Evolutionary conservation across 1,139 yeast species (phyloP), one percentile per base, ranked within the genome.

Genomic region (Yamadazyma atmosphaerica): DNA sequence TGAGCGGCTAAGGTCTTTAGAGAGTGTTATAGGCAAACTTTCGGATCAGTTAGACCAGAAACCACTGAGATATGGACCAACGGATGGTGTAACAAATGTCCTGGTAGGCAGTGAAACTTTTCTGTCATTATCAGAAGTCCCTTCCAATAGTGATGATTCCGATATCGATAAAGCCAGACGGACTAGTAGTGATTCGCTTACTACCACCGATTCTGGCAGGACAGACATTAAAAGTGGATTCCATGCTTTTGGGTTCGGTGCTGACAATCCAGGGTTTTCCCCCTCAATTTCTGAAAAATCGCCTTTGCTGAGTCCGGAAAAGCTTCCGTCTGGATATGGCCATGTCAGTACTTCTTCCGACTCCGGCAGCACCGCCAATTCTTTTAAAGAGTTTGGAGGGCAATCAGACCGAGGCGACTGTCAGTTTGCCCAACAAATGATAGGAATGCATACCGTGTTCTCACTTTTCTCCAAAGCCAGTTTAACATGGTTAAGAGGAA

Each of bases 361-460:
- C n/a, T n/a, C n/a, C n/a, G n/a, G n/a, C n/a, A n/a, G n/a, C n/a
- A n/a, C n/a, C n/a, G n/a, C n/a, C n/a, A n/a, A n/a, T n/a, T n/a
- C n/a, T n/a, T n/a, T n/a, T n/a, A n/a, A n/a, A n/a, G n/a, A n/a
- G n/a, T n/a, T n/a, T n/a, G n/a, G n/a, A n/a, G n/a, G n/a, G n/a
- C n/a, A n/a, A n/a, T n/a, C n/a, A n/a, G n/a, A n/a, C n/a, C n/a
- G n/a, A n/a, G n/a, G n/a, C n/a, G n/a, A n/a, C n/a, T n/a, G n/a
- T n/a, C n/a, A n/a, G n/a, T n/a, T n/a, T n/a, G n/a, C n/a, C n/a
- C 34, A n/a, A 13, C 41, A 33, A 34, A 61, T 54, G 35, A 55
- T 63, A 25, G 74, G 75, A 1, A 49, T 61, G 14, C 73, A 68
- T 44, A 63, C 72, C 15, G 52, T 63, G 21, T 46, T 61, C 46